Evolutionary conservation across 441 rosid species (phyloP).

Genomic region (Pelargonium australe): DNA sequence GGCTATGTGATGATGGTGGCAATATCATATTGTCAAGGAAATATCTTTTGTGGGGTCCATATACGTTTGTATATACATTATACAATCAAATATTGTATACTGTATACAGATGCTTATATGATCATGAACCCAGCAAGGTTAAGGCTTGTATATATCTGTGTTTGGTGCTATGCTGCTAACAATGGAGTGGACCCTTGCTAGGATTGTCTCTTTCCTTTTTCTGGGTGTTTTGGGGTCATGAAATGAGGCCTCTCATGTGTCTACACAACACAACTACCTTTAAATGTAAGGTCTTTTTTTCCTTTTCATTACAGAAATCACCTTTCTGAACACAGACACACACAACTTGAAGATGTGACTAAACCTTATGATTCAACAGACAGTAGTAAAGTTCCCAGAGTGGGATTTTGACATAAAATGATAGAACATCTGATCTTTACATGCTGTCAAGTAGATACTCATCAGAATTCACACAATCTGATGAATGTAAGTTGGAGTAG

Average conservation of each 20-base stretch:
- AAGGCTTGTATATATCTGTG: neutral
- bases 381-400: neutral
- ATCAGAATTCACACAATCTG: constrained; percentile 6
- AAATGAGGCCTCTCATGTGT: neutral
- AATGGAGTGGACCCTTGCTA: neutral
- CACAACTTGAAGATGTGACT: neutral
- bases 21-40: neutral
- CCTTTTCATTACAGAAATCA: neutral
- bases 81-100: no score
- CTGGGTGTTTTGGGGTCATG: neutral
- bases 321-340: neutral
- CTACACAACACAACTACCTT: neutral
- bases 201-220: neutral
- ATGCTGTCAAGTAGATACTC: constrained; percentile 4
- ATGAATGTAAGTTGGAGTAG: neutral
- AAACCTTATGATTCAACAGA: neutral
- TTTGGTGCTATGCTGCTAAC: neutral
- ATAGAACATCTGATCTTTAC: neutral
- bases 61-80: neutral
- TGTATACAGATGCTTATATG: neutral
- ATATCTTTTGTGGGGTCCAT: constrained; percentile 7
- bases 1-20: neutral
- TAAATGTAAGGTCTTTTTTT: neutral
- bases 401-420: neutral
- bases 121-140: neutral